phyloP scores from a whole-genome alignment of 805 yeast genomes.

The Naumovozyma baii region DNA sequence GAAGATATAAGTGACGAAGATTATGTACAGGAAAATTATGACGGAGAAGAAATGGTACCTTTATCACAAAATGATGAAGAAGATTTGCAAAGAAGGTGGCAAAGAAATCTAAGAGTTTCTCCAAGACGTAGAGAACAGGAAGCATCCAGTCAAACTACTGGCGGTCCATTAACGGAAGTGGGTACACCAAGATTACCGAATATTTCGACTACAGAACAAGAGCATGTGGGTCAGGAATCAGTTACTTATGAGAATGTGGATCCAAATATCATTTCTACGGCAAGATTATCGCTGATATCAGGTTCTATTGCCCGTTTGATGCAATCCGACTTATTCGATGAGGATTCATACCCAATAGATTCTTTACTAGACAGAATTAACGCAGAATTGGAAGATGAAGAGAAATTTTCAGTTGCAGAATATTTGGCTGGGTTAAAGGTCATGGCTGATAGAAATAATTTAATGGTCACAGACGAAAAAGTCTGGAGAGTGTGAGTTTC shows the following conservation, averaged over 20 bases:
- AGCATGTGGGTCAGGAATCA: constrained; percentile 15
- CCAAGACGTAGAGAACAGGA: constrained; percentile 20
- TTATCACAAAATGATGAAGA: constrained; percentile 26
- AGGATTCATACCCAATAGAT: constrained; percentile 35
- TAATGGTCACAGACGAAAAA: constrained; percentile 40
- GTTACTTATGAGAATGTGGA: constrained; percentile 13
- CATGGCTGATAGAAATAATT: constrained; percentile 37
- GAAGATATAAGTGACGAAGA: constrained; percentile 18
- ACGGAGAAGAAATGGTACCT: constrained; percentile 17
- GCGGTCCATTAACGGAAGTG: constrained; percentile 21
- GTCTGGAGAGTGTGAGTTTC: constrained; percentile 35
- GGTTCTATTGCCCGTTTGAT: constrained; percentile 39
- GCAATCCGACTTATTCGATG: constrained; percentile 36
- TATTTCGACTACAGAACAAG: constrained; percentile 11
- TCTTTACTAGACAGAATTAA: constrained; percentile 36
- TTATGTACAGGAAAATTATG: constrained; percentile 17
- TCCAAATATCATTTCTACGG: constrained; percentile 37
- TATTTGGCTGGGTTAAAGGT: constrained; percentile 35
- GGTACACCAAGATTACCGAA: constrained; percentile 17
- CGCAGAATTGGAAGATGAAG: constrained; percentile 38
- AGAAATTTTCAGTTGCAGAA: constrained; percentile 37
- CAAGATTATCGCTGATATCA: constrained; percentile 40
- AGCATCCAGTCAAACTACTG: background rate
- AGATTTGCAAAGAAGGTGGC: constrained; percentile 22
- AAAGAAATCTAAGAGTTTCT: constrained; percentile 23